phyloP scores from a whole-genome alignment of 1,284 basidiomycete species.

The Microbotryum scabiosae region DNA sequence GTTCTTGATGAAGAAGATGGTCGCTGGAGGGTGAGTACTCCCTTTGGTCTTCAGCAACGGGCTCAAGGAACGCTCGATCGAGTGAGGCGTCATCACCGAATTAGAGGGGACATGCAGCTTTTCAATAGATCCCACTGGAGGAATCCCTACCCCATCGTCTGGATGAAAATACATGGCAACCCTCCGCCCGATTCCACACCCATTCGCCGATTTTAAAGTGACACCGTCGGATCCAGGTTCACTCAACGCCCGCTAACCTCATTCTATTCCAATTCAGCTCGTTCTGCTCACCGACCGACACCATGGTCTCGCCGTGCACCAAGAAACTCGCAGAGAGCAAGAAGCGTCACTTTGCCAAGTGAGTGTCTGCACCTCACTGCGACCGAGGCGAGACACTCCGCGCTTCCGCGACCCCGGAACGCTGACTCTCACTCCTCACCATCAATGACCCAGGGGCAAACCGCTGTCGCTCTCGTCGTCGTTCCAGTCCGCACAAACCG shows the following conservation, averaged over 20 bases:
- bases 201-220: neutral
- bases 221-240: neutral
- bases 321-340: constrained; percentile 78
- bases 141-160: neutral
- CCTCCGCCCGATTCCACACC: neutral
- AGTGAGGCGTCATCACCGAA: neutral
- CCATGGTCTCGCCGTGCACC: constrained; percentile 80
- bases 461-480: constrained; percentile 34
- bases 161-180: neutral
- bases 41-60: neutral
- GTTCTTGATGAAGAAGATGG: constrained; percentile 31
- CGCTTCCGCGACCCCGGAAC: neutral
- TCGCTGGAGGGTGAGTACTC: constrained; percentile 19
- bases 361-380: constrained; percentile 36
- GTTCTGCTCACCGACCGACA: constrained; percentile 74
- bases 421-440: neutral
- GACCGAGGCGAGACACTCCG: no score
- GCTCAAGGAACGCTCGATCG: neutral
- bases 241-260: neutral
- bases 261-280: neutral
- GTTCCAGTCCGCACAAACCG: constrained; percentile 29
- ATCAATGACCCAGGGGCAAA: constrained; percentile 20
- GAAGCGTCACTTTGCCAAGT: constrained; percentile 88
- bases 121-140: neutral
- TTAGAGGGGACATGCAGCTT: neutral